phyloP scores from a whole-genome alignment of 2,329 filamentous ascomycete species.

The Trichoderma hamatum region DNA sequence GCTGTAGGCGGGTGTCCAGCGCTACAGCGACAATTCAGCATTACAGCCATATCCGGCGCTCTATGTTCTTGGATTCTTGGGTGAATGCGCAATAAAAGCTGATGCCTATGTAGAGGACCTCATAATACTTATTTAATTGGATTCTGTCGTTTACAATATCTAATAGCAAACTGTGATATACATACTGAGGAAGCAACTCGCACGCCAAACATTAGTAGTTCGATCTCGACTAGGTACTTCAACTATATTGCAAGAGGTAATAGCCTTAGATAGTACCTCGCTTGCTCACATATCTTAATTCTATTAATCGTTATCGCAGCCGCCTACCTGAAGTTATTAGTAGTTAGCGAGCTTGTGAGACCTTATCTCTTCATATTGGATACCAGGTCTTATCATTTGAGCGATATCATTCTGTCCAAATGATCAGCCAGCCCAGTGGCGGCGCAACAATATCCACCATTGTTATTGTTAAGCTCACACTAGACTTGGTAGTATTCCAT shows the following conservation, averaged over 20 bases:
- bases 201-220: too few relatives aligned
- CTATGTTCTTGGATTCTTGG: background rate
- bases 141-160: background rate
- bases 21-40: background rate
- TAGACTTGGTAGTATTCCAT: constrained; percentile 9
- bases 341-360: background rate
- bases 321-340: background rate
- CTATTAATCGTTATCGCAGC: background rate
- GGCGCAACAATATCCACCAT: background rate
- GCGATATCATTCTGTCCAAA: background rate
- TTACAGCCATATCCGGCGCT: background rate
- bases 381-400: background rate
- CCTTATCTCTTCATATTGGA: background rate
- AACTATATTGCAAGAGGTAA: background rate
- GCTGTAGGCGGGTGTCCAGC: background rate
- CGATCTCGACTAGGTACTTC: background rate
- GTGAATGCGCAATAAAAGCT: background rate
- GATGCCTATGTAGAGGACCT: too few relatives aligned
- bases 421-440: background rate
- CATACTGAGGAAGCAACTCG: background rate
- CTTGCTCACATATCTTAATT: background rate
- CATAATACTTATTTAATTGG: background rate
- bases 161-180: background rate
- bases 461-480: background rate
- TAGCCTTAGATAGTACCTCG: background rate